phyloP scores from a whole-genome alignment of 176 grass and related monocot genomes.

The Oryza australiensis region DNA sequence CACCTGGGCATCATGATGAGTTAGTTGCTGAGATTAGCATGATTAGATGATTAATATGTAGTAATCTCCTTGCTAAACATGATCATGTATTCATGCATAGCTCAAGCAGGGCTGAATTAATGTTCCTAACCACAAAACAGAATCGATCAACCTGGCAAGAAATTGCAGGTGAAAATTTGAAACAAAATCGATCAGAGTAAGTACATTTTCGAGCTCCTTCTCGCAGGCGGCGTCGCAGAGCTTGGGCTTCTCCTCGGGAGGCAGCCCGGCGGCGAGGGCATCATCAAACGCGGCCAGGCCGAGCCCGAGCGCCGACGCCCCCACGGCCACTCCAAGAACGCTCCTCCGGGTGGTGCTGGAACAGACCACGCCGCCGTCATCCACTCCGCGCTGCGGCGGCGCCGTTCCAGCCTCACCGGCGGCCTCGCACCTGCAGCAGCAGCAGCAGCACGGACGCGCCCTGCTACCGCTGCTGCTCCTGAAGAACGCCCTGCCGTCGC shows the following conservation, averaged over 20 bases:
- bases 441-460: conserved; percentile 30
- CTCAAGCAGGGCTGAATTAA: not conserved
- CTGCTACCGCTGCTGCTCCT: conserved; percentile 16
- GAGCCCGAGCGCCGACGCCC: conserved; percentile 41
- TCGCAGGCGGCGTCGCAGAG: conserved; percentile 73
- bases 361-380: not conserved
- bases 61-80: not conserved
- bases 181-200: not conserved
- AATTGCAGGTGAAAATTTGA: not conserved
- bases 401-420: not conserved
- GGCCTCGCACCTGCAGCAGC: not conserved
- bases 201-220: conserved; percentile 87
- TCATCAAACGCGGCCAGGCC: not conserved
- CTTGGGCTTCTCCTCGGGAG: conserved; percentile 91
- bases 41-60: not conserved
- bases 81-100: not conserved
- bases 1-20: conserved; percentile 38
- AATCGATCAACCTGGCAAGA: not conserved
- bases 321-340: conserved; percentile 43
- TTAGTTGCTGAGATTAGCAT: not conserved
- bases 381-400: not conserved
- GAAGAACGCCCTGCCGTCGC: conserved; percentile 20
- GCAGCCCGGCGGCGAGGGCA: conserved; percentile 71
- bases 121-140: not conserved
- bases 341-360: conserved; percentile 29